phyloP scores from a whole-genome alignment of 495 filamentous ascomycete species.

The Podospora australis region DNA sequence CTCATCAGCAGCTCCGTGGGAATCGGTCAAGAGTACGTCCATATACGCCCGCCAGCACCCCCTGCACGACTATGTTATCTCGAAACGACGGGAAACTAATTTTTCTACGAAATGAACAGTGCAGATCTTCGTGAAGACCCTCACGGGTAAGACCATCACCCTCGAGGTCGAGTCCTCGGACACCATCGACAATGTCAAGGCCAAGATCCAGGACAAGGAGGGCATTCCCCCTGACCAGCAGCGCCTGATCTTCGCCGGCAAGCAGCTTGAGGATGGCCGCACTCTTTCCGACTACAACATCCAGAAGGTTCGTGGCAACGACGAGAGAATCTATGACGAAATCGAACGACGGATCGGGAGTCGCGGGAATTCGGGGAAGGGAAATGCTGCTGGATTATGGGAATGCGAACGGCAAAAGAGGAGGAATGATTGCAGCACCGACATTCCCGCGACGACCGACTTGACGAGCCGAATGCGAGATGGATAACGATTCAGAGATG shows the following conservation, averaged over 20 bases:
- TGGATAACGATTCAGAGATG: neutral
- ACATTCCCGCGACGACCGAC: constrained; percentile 1
- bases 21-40: constrained; percentile 36
- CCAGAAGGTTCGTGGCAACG: constrained; percentile 77
- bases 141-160: constrained; percentile 99
- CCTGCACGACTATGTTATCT: neutral
- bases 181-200: constrained; percentile 98
- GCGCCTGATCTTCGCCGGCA: constrained; percentile 98
- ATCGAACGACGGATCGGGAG: constrained; percentile 2
- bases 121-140: constrained; percentile 89
- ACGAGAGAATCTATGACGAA: constrained; percentile 1
- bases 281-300: constrained; percentile 99
- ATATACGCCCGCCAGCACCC: constrained; percentile 16
- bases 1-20: constrained; percentile 23
- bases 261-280: constrained; percentile 99
- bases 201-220: constrained; percentile 99
- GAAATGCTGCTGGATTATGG: neutral
- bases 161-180: constrained; percentile 98
- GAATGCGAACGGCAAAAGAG: neutral
- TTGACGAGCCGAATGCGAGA: neutral
- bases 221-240: constrained; percentile 99
- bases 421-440: constrained; percentile 1
- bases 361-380: constrained; percentile 3
- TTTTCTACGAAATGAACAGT: constrained; percentile 16
- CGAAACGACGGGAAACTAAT: constrained; percentile 28